These are phyloP conservation scores for Calocybe gangraenosa DNA, from an alignment of 768 basidiomycete species.

Conservation along the genomic window DNA sequence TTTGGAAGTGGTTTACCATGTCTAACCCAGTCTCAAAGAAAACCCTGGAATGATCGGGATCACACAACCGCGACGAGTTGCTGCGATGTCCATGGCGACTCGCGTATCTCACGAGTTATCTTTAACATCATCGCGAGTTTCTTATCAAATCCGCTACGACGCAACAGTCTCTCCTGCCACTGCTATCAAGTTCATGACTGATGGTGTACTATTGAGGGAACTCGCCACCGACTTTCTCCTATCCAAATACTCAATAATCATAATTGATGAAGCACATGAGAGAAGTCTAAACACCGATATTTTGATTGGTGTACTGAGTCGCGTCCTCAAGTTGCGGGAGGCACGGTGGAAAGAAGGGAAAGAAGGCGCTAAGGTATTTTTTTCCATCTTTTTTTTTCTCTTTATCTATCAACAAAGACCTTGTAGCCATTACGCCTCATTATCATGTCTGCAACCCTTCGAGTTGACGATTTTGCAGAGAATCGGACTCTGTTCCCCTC, in stretches of 20 bases:
- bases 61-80: conserved; percentile 96
- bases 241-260: conserved; percentile 88
- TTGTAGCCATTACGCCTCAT: conserved; percentile 80
- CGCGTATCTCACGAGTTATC: conserved; percentile 95
- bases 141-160: conserved; percentile 97
- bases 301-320: conserved; percentile 92
- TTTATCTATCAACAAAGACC: conserved; percentile 7
- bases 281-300: conserved; percentile 98
- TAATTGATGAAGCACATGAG: conserved; percentile 98
- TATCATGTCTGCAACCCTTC: conserved; percentile 98
- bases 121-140: conserved; percentile 74
- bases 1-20: neutral
- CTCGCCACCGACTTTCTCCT: conserved; percentile 90
- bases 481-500: conserved; percentile 77
- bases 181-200: conserved; percentile 99
- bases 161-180: conserved; percentile 88
- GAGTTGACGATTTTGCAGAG: conserved; percentile 87
- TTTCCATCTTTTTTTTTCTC: conserved; percentile 1
- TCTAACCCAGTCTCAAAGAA: conserved; percentile 41
- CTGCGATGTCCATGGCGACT: conserved; percentile 92
- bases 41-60: conserved; percentile 98
- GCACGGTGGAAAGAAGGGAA: conserved; percentile 81
- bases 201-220: conserved; percentile 93
- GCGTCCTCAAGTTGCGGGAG: conserved; percentile 87
- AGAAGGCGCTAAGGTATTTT: conserved; percentile 61